Base-by-base conservation (phyloP, 2,329 filamentous ascomycete species). In the Penicillium sp. region DNA sequence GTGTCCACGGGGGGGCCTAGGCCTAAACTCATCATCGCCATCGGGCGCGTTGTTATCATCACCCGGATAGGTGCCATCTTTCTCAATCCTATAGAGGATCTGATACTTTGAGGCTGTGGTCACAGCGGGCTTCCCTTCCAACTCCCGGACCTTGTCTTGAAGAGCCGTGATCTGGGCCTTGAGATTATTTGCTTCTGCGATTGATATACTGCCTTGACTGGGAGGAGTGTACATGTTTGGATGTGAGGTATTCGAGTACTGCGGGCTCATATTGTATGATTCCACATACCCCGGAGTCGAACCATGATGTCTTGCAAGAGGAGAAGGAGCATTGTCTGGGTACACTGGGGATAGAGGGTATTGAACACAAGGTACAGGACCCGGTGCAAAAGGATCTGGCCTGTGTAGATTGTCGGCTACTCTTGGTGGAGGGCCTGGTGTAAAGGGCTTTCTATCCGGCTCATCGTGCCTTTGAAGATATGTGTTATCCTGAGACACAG, bases 41-140 rank as follows among this genome's bases (percentile, higher is more conserved):
- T 35, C 32, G 13, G 13, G 11, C 23, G 19, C 26, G 9, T 23
- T 23, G 4, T 14, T 13, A 16, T 44, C 9, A 1, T 36, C 32
- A 26, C 40, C n/a, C 7, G 38, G 39, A 36, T 26, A 50, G 16
- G 29, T 36, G 19, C 9, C 7, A 7, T 45, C 40, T 36, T 45
- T 47, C 42, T 52, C 41, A 6, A 52, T 52, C 7, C 49, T 26
- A n/a, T 52, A 47, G 14, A 52, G 49, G 26, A 52, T 19, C 29
- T 52, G 42, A 40, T 46, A 47, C 42, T 34, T 52, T 9, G 49
- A 52, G 16, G 42, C 41, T 36, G 14, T 42, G 3, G 36, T 11
- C 4, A 38, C 11, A 2, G 4, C 35, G 8, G 49, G 42, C 4
- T 40, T 46, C 7, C 41, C 49, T 32, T 52, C 49, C 18, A 47